Evolutionary conservation across 2,329 filamentous ascomycete species (phyloP).

Genomic region (Paracamarosporium sp.): DNA sequence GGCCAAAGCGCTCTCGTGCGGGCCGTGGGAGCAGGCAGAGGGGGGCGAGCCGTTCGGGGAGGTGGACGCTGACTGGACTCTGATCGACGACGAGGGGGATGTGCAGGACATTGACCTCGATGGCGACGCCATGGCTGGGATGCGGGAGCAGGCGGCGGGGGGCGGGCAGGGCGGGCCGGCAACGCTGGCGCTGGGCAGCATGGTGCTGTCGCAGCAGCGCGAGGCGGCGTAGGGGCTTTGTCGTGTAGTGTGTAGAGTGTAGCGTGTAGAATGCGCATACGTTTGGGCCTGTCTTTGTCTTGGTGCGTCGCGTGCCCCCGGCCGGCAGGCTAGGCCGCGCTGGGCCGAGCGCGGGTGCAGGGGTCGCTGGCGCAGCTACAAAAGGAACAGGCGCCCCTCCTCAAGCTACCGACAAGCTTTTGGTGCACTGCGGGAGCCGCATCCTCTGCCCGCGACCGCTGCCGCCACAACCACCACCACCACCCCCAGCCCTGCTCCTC

Average conservation of each 20-base stretch:
- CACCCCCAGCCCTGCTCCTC: neutral
- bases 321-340: too few relatives aligned
- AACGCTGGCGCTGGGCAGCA: slow-evolving; percentile 37
- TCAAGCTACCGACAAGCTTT: slow-evolving; percentile 1
- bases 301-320: neutral
- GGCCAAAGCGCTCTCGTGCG: slow-evolving; percentile 81
- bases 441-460: neutral
- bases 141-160: slow-evolving; percentile 23
- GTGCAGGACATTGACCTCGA: slow-evolving; percentile 27
- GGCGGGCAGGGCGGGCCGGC: slow-evolving; percentile 26
- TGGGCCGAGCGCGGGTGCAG: neutral
- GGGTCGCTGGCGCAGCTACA: slow-evolving; percentile 1
- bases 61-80: slow-evolving; percentile 88
- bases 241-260: too few relatives aligned
- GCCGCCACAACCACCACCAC: neutral
- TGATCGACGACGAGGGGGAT: slow-evolving; percentile 70
- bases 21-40: slow-evolving; percentile 47
- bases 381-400: neutral
- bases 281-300: slow-evolving; percentile 2
- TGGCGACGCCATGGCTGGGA: slow-evolving; percentile 23
- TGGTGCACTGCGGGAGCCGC: neutral
- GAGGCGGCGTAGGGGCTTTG: neutral
- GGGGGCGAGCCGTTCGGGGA: slow-evolving; percentile 56
- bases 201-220: slow-evolving; percentile 23
- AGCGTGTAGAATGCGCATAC: too few relatives aligned